phyloP scores from a whole-genome alignment of 345 rosid genomes.

The Fremontodendron californicum region DNA sequence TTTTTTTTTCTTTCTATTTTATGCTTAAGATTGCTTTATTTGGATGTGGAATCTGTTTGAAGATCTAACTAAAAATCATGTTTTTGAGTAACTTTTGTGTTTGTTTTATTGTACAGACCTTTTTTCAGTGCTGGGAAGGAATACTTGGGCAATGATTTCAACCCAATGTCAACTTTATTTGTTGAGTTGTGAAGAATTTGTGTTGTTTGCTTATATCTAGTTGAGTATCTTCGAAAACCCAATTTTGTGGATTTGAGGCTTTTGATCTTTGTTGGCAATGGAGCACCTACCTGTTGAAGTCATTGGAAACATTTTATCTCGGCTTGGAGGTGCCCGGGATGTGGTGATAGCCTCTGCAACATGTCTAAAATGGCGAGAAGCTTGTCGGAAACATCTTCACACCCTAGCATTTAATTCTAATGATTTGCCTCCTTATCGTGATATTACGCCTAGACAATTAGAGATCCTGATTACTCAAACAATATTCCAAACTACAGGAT shows the following conservation, averaged over 20 bases:
- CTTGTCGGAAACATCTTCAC: conserved; percentile 62
- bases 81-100: conserved; percentile 2
- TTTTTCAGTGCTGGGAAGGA: conserved; percentile 4
- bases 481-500: conserved; percentile 65
- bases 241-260: conserved; percentile 10
- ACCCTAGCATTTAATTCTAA: conserved; percentile 64
- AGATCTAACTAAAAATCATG: background rate
- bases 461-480: conserved; percentile 83
- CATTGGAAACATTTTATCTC: conserved; percentile 78
- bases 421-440: conserved; percentile 61
- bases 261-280: conserved; percentile 30
- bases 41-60: conserved; percentile 3
- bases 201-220: background rate
- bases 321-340: conserved; percentile 73
- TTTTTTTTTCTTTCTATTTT: background rate
- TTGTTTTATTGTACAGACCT: conserved; percentile 10
- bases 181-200: conserved; percentile 12
- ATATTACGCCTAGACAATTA: conserved; percentile 46
- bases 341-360: conserved; percentile 76
- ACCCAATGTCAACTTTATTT: background rate
- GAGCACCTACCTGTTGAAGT: conserved; percentile 88
- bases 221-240: background rate
- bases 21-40: conserved; percentile 9
- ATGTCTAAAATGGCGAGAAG: conserved; percentile 84
- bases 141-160: background rate